Percentiles rank a stretch among this genome's conserved stretches.
Evolutionary conservation across 2,329 filamentous ascomycete species (phyloP).

Genomic region (Exophiala sp.): DNA sequence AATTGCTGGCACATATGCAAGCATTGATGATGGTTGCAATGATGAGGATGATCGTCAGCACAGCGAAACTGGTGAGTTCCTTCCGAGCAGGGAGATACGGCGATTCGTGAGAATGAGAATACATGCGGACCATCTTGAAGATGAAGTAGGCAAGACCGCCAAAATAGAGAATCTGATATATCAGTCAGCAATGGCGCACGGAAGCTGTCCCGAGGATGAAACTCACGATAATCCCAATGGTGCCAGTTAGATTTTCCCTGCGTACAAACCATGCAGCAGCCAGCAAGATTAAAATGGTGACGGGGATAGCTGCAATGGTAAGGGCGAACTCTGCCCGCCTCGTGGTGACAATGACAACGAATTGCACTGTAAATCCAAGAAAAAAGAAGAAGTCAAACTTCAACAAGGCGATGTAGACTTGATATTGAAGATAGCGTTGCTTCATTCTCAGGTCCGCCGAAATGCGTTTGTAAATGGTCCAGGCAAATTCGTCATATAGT

Average conservation of each 20-base stretch:
- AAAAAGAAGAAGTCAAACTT: slow-evolving; percentile 99
- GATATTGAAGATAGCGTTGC: slow-evolving; percentile 90
- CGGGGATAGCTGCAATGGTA: slow-evolving; percentile 82
- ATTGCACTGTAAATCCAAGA: slow-evolving; percentile 96
- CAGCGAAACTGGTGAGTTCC: slow-evolving; percentile 87
- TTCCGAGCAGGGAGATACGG: slow-evolving; percentile 76
- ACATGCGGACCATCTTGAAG: slow-evolving; percentile 98
- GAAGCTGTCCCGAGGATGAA: background rate
- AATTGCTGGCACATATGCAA: slow-evolving; percentile 84
- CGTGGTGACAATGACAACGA: slow-evolving; percentile 82
- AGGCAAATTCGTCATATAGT: slow-evolving; percentile 96
- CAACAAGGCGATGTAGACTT: slow-evolving; percentile 95
- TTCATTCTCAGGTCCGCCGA: slow-evolving; percentile 96
- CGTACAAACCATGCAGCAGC: slow-evolving; percentile 81
- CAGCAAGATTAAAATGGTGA: slow-evolving; percentile 85
- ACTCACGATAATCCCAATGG: slow-evolving; percentile 68
- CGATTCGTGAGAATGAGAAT: slow-evolving; percentile 57
- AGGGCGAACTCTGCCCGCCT: slow-evolving; percentile 72
- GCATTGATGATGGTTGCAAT: slow-evolving; percentile 85
- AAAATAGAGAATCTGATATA: slow-evolving; percentile 67
- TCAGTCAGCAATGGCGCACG: background rate
- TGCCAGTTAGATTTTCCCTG: slow-evolving; percentile 75
- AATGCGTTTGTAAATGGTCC: slow-evolving; percentile 99
- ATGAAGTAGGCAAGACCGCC: slow-evolving; percentile 91
- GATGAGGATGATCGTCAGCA: slow-evolving; percentile 86